A percentile compares a stretch with the other conserved stretches of the same genome.
Conservation (phyloP, 73 alveolate genomes). For the Tetrahymena malaccensis region DNA sequence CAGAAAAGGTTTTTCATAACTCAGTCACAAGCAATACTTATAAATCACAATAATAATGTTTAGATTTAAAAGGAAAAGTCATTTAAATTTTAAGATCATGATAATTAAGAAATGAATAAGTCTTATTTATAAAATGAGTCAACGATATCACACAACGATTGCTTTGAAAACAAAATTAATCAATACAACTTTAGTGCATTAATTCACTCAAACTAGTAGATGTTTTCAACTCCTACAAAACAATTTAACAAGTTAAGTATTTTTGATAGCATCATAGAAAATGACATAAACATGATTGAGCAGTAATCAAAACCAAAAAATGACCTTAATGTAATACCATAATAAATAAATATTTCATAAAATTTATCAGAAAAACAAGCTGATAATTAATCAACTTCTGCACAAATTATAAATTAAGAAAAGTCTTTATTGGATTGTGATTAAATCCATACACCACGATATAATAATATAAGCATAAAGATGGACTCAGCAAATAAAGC, state of each 20-base stretch:
- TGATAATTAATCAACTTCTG: background rate
- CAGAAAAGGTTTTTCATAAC: background rate
- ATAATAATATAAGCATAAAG: background rate
- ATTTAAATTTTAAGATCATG: background rate
- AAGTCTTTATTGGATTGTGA: background rate
- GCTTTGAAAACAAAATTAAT: background rate
- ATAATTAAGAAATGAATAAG: background rate
- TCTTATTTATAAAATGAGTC: background rate
- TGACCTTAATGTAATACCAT: background rate
- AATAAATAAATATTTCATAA: background rate
- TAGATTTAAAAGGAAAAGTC: background rate
- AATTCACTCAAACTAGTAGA: background rate
- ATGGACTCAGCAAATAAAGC: background rate
- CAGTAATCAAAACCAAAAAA: background rate
- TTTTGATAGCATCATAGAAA: background rate
- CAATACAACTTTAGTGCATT: background rate
- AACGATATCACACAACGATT: background rate
- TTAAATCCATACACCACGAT: background rate
- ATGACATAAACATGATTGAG: background rate
- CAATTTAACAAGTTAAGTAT: background rate
- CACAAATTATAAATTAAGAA: background rate
- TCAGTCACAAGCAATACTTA: background rate
- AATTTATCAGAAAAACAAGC: background rate
- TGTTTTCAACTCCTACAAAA: background rate
- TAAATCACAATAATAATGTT: background rate